These are phyloP conservation scores for Yamadazyma atmosphaerica DNA, from an alignment of 1,139 yeast species.

Conservation along the genomic window DNA sequence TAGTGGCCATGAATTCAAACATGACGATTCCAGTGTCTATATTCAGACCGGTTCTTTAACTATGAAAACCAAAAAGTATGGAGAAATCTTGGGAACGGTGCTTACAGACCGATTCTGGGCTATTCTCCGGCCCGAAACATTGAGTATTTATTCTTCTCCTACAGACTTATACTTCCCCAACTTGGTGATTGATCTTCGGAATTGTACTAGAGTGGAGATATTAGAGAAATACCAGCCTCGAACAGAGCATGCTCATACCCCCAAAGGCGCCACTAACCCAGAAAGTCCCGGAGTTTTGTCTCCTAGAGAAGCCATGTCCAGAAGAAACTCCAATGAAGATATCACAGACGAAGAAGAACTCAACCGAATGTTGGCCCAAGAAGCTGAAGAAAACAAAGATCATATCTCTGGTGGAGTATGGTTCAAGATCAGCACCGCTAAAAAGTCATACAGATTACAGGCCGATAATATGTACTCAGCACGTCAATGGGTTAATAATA, in stretches of 20 bases:
- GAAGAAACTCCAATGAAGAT: constrained; percentile 18
- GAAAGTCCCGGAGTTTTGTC: constrained; percentile 15
- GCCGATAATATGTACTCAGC: constrained; percentile 78
- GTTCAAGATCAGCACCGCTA: constrained; percentile 58
- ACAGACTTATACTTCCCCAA: constrained; percentile 83
- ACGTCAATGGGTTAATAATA: constrained; percentile 71
- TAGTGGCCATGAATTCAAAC: constrained; percentile 5
- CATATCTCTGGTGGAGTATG: constrained; percentile 38
- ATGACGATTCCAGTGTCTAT: constrained; percentile 32
- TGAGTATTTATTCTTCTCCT: constrained; percentile 68
- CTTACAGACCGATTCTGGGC: constrained; percentile 66
- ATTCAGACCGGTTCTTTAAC: constrained; percentile 51
- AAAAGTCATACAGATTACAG: constrained; percentile 60
- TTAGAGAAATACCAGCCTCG: constrained; percentile 29
- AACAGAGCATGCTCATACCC: constrained; percentile 11
- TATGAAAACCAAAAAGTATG: constrained; percentile 47
- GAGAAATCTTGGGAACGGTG: constrained; percentile 38
- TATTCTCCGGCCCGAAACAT: constrained; percentile 64
- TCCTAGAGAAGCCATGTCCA: constrained; percentile 11
- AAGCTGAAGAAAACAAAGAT: constrained; percentile 31
- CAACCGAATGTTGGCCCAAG: constrained; percentile 24
- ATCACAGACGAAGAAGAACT: constrained; percentile 26
- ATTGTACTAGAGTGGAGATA: constrained; percentile 62
- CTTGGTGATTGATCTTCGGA: constrained; percentile 68
- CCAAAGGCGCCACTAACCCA: constrained; percentile 9